A percentile compares a stretch with the other conserved stretches of the same genome.
phyloP scores from a whole-genome alignment of 1,284 basidiomycete species.

The Ceratobasidium theobromae region DNA sequence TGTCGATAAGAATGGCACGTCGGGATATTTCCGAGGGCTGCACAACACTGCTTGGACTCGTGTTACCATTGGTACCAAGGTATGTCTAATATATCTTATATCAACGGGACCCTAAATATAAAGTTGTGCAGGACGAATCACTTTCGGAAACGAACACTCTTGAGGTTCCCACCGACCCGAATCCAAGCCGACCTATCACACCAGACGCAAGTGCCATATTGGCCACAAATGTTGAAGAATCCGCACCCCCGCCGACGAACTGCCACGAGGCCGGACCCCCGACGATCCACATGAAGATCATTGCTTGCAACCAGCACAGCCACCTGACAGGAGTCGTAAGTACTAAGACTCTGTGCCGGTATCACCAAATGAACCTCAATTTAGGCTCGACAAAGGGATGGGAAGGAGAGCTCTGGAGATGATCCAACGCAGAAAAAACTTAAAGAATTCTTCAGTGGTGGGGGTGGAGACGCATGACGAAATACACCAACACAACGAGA shows the following conservation, averaged over 20 bases:
- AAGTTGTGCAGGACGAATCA: constrained; percentile 22
- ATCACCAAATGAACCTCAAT: background rate
- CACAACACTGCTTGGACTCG: constrained; percentile 72
- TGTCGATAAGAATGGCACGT: constrained; percentile 4
- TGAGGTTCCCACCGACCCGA: background rate
- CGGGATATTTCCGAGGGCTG: constrained; percentile 53
- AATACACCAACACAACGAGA: background rate
- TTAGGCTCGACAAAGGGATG: constrained; percentile 73
- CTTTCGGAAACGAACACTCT: constrained; percentile 3
- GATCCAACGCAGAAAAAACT: constrained; percentile 78
- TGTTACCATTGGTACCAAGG: constrained; percentile 54
- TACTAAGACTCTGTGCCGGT: background rate
- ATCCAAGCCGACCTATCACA: background rate
- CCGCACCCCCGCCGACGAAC: constrained; percentile 12
- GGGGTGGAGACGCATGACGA: constrained; percentile 20
- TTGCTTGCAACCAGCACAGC: constrained; percentile 56
- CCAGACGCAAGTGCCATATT: constrained; percentile 9
- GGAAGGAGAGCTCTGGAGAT: constrained; percentile 68
- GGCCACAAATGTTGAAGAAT: constrained; percentile 14
- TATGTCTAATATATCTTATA: constrained; percentile 38
- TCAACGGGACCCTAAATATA: background rate
- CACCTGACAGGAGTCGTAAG: constrained; percentile 62
- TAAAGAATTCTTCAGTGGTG: constrained; percentile 73
- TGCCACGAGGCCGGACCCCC: constrained; percentile 4
- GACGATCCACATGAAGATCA: constrained; percentile 49